These are phyloP conservation scores for Colletotrichum sp. DNA, from an alignment of 2,329 filamentous ascomycete species.

Conservation along the genomic window DNA sequence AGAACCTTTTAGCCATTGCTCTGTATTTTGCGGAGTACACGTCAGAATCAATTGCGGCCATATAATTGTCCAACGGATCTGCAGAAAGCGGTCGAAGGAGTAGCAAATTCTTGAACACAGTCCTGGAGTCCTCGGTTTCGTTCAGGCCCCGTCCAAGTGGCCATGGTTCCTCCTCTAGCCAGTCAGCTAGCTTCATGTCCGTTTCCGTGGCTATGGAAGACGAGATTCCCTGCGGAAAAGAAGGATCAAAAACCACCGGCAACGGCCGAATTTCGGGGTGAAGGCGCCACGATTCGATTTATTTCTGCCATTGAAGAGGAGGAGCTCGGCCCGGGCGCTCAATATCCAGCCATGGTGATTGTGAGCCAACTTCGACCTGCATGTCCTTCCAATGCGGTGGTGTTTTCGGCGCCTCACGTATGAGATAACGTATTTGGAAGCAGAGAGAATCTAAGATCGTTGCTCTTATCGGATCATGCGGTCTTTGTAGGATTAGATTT, in stretches of 20 bases:
- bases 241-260: accelerated
- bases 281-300: accelerated
- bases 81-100: accelerated
- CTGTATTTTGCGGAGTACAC: too few species aligned
- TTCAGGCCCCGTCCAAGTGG: accelerated
- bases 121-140: neutral
- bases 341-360: accelerated
- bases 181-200: neutral
- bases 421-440: accelerated
- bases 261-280: accelerated
- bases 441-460: neutral
- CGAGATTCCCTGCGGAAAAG: accelerated
- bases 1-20: neutral
- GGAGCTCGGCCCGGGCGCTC: accelerated
- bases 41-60: too few species aligned
- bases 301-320: accelerated
- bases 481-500: accelerated
- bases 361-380: neutral
- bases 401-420: neutral
- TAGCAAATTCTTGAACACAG: neutral
- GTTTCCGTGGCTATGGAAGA: accelerated
- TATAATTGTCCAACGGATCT: too few species aligned
- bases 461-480: accelerated
- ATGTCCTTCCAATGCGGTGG: neutral
- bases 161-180: neutral